phyloP scores from a whole-genome alignment of 306 rosid genomes.

The Quercus gilva region DNA sequence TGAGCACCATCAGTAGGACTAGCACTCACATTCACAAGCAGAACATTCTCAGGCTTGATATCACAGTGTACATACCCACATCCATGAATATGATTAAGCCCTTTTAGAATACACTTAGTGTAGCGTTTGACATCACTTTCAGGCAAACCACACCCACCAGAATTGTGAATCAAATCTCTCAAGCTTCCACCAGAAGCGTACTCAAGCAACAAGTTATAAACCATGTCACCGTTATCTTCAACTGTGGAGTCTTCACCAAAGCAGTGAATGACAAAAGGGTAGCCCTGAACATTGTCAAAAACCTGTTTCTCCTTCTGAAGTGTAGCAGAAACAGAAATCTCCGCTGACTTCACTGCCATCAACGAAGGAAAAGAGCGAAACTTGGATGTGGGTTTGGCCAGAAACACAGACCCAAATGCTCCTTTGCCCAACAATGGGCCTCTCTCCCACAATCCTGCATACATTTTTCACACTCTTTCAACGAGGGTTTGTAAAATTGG shows the following conservation, averaged over 20 bases:
- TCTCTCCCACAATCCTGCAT: neutral
- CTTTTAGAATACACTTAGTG: constrained; percentile 12
- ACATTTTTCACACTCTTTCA: no score
- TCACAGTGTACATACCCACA: constrained; percentile 19
- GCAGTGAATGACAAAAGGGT: constrained; percentile 5
- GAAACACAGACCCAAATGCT: constrained; percentile 25
- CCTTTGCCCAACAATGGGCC: constrained; percentile 20
- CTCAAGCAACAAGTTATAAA: constrained; percentile 21
- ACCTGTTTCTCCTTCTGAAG: constrained; percentile 16
- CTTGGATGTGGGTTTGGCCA: constrained; percentile 5
- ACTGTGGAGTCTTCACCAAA: constrained; percentile 18
- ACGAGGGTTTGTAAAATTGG: no score
- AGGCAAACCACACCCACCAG: constrained; percentile 1
- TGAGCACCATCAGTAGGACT: neutral
- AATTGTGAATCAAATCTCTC: neutral
- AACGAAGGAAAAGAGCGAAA: constrained; percentile 6
- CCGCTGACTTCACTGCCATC: constrained; percentile 24
- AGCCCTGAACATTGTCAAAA: constrained; percentile 7
- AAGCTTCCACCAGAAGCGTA: constrained; percentile 22
- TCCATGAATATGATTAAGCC: constrained; percentile 17
- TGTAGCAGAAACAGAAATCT: constrained; percentile 10
- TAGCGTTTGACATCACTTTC: constrained; percentile 11
- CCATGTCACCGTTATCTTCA: neutral
- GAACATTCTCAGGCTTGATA: constrained; percentile 26
- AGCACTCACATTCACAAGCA: constrained; percentile 4